phyloP scores from a whole-genome alignment of 1,139 yeast genomes.

The Hansenula lynferdii region DNA sequence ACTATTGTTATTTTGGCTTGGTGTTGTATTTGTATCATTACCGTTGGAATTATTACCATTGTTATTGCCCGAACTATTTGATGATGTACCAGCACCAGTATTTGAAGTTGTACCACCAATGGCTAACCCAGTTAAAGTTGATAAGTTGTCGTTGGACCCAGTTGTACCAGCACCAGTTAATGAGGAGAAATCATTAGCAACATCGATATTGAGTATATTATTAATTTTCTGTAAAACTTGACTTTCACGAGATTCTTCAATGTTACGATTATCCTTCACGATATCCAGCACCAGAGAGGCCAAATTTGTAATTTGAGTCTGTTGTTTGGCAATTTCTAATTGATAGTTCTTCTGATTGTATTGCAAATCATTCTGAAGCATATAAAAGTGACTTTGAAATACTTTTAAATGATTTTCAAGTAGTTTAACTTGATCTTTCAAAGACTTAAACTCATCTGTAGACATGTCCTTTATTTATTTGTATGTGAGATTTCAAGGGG shows the following conservation, averaged over 20 bases:
- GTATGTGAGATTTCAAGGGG: no score
- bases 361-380: conserved; percentile 20
- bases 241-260: conserved; percentile 19
- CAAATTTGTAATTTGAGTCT: conserved; percentile 17
- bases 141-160: conserved; percentile 1
- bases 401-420: conserved; percentile 19
- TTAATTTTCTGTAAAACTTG: conserved; percentile 17
- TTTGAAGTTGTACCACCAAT: no score
- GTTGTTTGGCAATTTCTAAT: conserved; percentile 19
- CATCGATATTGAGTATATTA: conserved; percentile 16
- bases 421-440: conserved; percentile 19
- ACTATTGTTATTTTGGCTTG: not conserved
- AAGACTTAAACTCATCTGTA: conserved; percentile 16
- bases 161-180: conserved; percentile 6
- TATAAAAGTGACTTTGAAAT: conserved; percentile 19
- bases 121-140: not conserved
- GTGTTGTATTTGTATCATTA: not conserved
- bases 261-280: conserved; percentile 18
- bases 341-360: conserved; percentile 19
- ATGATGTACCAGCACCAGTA: not conserved
- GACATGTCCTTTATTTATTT: conserved; percentile 4
- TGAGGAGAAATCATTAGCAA: conserved; percentile 12
- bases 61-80: not conserved
- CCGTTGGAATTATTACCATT: not conserved
- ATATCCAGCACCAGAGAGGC: conserved; percentile 19